Conservation (phyloP, 192 early-diverging fungal species). For the Glomus cerebriforme region DNA sequence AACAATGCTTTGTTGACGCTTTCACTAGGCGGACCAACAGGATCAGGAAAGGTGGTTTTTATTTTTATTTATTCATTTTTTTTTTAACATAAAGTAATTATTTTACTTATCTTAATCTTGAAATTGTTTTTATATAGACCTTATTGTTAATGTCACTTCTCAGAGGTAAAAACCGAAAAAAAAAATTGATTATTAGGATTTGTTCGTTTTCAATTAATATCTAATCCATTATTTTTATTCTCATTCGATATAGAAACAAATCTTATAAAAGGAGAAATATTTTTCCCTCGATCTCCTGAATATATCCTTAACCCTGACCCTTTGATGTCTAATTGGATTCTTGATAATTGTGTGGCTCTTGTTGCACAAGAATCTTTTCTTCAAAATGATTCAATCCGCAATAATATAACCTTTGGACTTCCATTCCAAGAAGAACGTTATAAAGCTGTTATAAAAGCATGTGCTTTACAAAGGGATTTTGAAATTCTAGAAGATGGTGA, state of each 20-base stretch:
- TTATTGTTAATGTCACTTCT: slow-evolving; percentile 66
- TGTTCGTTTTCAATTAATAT: not conserved
- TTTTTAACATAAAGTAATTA: not conserved
- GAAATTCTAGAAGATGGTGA: slow-evolving; percentile 84
- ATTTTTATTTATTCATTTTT: slow-evolving; percentile 39
- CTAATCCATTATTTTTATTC: slow-evolving; percentile 31
- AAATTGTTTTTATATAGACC: slow-evolving; percentile 15
- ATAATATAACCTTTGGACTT: slow-evolving; percentile 87
- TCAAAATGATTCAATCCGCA: slow-evolving; percentile 72
- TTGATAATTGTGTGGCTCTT: slow-evolving; percentile 70
- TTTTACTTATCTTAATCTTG: not conserved
- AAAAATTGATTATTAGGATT: not conserved
- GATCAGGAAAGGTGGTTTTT: slow-evolving; percentile 84
- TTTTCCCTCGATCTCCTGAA: slow-evolving; percentile 41
- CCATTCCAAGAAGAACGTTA: slow-evolving; percentile 77
- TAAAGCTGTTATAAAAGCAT: slow-evolving; percentile 75
- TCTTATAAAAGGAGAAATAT: slow-evolving; percentile 42
- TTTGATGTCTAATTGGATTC: slow-evolving; percentile 44
- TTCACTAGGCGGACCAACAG: slow-evolving; percentile 71
- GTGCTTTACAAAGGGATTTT: slow-evolving; percentile 84
- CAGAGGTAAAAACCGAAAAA: slow-evolving; percentile 49
- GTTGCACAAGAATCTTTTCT: slow-evolving; percentile 71
- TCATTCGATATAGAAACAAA: slow-evolving; percentile 58
- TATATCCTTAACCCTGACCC: not conserved
- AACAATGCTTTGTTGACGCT: not conserved